Evolutionary conservation across 495 filamentous ascomycete species (phyloP), one percentile per base, ranked within the genome.

Genomic region (Annulohypoxylon stygium): DNA sequence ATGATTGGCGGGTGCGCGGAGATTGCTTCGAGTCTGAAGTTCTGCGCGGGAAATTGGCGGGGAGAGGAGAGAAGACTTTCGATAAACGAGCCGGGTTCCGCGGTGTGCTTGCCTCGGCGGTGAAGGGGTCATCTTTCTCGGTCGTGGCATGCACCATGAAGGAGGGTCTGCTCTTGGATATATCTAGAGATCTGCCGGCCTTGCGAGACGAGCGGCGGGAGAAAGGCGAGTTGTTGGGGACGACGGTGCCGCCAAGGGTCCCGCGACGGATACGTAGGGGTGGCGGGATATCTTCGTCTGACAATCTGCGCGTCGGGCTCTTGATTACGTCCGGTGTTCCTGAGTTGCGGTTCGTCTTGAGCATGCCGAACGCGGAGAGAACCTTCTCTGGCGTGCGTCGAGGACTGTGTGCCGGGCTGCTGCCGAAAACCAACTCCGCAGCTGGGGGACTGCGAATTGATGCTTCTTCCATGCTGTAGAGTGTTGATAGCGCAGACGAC

Each of bases 401-500:
- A 0, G 48, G 30, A 2, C 4, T 57, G 30, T 57, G 7, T 23
- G 33, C 23, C 10, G 65, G 41, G 20, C 26, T 30, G 18, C 30
- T 37, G 3, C 74, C 61, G 12, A 47, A 37, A 16, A 55, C 26
- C n/a, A 43, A 33, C 8, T 54, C 65, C 23, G 34, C 47, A 0
- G 12, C 62, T 7, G 74, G 76, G 2, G 65, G 71, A 30, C 69
- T 73, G 45, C 61, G 71, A 25, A 70, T 37, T 9, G 71, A 74
- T 4, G 58, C 37, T 64, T 85, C 83, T 61, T 84, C 82, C 75
- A 81, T 81, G 63, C 82, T 85, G 61, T 83, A 80, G 1, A 85
- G 62, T 2, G 82, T 85, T 10, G 83, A 85, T 9, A 85, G 73
- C 10, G 81, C 76, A 2, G 81, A 83, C 4, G 82, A 84, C 23